Base-by-base conservation (phyloP, 345 rosid genomes). In the Euphorbia tirucalli region DNA sequence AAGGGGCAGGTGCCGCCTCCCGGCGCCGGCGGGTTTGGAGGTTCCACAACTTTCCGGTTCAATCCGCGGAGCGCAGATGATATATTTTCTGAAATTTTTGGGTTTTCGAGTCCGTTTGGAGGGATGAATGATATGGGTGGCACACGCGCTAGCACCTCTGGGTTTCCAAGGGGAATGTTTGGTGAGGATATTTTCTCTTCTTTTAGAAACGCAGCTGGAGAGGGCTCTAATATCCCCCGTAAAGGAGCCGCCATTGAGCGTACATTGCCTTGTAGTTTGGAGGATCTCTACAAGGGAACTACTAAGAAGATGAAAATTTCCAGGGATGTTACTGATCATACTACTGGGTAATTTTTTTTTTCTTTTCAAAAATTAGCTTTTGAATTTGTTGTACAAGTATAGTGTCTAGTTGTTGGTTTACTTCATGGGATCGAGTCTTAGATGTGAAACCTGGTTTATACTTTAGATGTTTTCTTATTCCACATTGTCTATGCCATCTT, bases 301-400 rank as follows among this genome's bases (percentile, higher is more conserved):
- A 85, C 95, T 56, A 93, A 87, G 90, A 93, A 90, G 83, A 89
- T 93, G 94, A 93, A 93, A 86, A 89, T 93, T 70, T 91, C 98
- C 3, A 79, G 97, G 70, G 97, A 91, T 60, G 91, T 86, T 14
- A 75, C 68, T 52, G 97, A 93, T 77, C 65, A 81, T 6, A 79
- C 73, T 19, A 52, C 57, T 71, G 87, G 97, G 98, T 90, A 74
- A 81, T 88, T 68, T 72, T 67, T 9, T 35, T 22, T 10, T 27
- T 32, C 6, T 61, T 11, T 37, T 43, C 32, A 0, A 4, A 41
- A 11, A 41, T 64, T 22, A 15, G 50, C 28, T 64, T 43, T 43
- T 49, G 24, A 22, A 55, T 41, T 56, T 22, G n/a, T 39, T 30
- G 65, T 19, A 30, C 22, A 18, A 31, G 2, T 5, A 52, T 52